phyloP scores from a whole-genome alignment of 139 green algal species.

The Coelastrella sp. region DNA sequence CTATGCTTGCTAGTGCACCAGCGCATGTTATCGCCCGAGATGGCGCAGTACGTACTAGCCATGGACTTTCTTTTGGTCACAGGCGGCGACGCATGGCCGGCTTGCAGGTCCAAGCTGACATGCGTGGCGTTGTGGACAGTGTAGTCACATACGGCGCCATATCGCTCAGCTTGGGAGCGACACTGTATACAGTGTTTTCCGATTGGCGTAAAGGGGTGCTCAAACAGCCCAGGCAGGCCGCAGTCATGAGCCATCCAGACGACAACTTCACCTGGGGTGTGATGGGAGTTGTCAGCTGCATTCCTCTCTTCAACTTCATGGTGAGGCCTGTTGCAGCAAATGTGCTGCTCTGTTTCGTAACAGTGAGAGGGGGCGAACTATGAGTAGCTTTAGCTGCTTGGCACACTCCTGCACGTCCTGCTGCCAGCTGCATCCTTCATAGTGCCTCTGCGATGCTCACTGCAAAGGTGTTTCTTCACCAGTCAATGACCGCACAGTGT shows the following conservation, averaged over 20 bases:
- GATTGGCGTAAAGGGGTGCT: background rate
- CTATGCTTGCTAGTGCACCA: too few species aligned
- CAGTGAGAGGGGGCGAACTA: too few species aligned
- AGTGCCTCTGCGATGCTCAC: too few species aligned
- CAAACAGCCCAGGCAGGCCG: background rate
- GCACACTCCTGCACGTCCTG: too few species aligned
- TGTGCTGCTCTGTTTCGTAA: too few species aligned
- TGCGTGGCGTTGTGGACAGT: background rate
- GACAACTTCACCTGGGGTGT: conserved; percentile 72
- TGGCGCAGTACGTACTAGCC: too few species aligned
- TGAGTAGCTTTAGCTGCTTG: too few species aligned
- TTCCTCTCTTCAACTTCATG: conserved; percentile 78
- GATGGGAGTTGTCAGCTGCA: conserved; percentile 72
- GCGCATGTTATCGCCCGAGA: too few species aligned
- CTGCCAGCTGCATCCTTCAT: too few species aligned
- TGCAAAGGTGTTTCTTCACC: too few species aligned
- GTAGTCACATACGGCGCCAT: conserved; percentile 31
- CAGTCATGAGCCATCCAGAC: background rate
- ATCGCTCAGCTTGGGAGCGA: conserved; percentile 2
- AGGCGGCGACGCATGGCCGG: background rate
- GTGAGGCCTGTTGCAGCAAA: conserved; percentile 29
- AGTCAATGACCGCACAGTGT: too few species aligned
- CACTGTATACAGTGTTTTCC: conserved; percentile 10
- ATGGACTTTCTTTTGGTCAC: background rate
- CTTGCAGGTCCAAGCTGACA: conserved; percentile 23